Base-by-base conservation (phyloP, 371 early-diverging fungal genomes). In the Mortierella sp. region DNA sequence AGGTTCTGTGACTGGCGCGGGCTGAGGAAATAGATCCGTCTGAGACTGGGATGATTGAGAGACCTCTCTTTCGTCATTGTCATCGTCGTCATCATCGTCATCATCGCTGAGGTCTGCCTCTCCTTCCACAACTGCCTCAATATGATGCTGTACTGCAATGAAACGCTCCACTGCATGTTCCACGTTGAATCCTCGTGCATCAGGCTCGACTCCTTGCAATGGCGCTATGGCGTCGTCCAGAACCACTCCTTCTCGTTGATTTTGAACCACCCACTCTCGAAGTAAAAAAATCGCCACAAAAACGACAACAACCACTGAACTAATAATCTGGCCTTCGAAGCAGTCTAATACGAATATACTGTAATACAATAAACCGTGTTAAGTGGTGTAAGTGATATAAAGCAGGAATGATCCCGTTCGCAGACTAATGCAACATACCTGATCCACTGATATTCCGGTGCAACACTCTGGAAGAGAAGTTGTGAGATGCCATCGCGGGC, bases 311-410 rank as follows among this genome's bases (percentile, higher is more conserved):
- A 93, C 91, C 26, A 92, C 73, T 40, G 91, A 88, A 2, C 95
- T 93, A 55, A 97, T 93, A 35, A 95, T 89, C 62, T 94, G 94
- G 0, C 97, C 97, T 73, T 97, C 96, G 64, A 96, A 91, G 54
- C 95, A 94, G 78, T 96, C 96, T 26, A 92, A 72, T 14, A 93
- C 80, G 69, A 96, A 93, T 39, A 86, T 78, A 62, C 94, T 93
- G 74, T 16, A 61, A 18, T 43, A 18, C 4, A 24, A 30, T 30
- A 24, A 11, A 12, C 11, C 26, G 26, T 8, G 59, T 43, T 43
- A 43, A 11, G 18, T 43, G 45, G 18, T 18, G 40, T 10, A 16
- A 30, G 26, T 5, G 9, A 4, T 45, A 5, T 60, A 37, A 30
- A 18, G 30, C 9, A 26, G 39, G 12, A 8, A 49, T 37, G 30